Evolutionary conservation across 176 grass and related monocot species (phyloP), one percentile per base, ranked within the genome.

Genomic region (Paspalum notatum): DNA sequence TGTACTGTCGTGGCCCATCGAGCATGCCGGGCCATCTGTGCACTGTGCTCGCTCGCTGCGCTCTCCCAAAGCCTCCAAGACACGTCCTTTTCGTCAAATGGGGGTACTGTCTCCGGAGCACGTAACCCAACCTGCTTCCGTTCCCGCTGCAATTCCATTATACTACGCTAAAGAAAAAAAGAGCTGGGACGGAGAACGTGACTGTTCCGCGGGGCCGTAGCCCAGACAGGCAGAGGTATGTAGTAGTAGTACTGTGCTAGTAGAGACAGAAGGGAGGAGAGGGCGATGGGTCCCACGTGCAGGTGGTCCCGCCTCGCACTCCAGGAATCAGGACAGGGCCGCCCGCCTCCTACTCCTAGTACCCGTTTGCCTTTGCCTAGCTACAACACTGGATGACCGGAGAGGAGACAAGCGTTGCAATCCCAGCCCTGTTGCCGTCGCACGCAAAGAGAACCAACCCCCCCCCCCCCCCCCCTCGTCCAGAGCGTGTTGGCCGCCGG

Each of bases 61-160:
- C n/a, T n/a, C n/a, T n/a, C n/a, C n/a, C n/a, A n/a, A n/a, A n/a
- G n/a, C n/a, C n/a, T n/a, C n/a, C n/a, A n/a, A n/a, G n/a, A n/a
- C n/a, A 22, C 40, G 87, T 89, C 87, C 63, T 82, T 85, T 80
- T 89, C 87, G 76, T 17, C 87, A 71, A 89, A 89, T 81, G 82
- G 46, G 77, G 71, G 62, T 63, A 10, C 13, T 70, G 87, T 76
- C 71, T 80, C 44, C 74, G 18, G 42, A 10, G 20, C 10, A 2
- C 8, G 9, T 47, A 56, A 1, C 9, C 4, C 7, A 8, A 21
- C 5, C 54, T 55, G 20, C 53, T 6, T 62, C 75, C 24, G 24
- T 63, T 62, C 38, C 42, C 54, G 54, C 54, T 48, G 32, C 32
- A 32, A 32, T 38, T 52, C 11, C 61, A 52, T 4, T 4, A 32